Evolutionary conservation across 2,329 filamentous ascomycete genomes (phyloP).

Genomic region (Xylariaceae sp.): DNA sequence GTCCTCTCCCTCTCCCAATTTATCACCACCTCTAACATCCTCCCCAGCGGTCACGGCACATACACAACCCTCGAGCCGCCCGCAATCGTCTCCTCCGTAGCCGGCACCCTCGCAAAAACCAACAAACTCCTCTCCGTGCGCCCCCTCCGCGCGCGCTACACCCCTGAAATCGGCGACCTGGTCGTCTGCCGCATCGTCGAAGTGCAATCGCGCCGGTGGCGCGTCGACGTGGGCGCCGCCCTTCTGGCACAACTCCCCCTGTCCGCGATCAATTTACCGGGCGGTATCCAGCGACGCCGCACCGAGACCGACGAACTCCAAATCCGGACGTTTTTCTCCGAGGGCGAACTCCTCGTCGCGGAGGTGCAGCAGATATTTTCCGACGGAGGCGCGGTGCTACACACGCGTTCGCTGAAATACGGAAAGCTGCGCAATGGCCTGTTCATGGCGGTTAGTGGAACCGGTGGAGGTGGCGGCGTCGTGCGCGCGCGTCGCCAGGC

Average conservation of each 20-base stretch:
- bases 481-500: slow-evolving; percentile 80
- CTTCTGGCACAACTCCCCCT: slow-evolving; percentile 82
- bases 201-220: slow-evolving; percentile 91
- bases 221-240: slow-evolving; percentile 85
- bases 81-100: slow-evolving; percentile 82
- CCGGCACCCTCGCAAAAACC: slow-evolving; percentile 83
- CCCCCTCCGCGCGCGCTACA: slow-evolving; percentile 86
- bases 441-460: slow-evolving; percentile 76
- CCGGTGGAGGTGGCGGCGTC: slow-evolving; percentile 79
- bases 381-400: slow-evolving; percentile 80
- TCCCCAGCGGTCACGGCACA: slow-evolving; percentile 81
- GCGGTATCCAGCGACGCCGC: slow-evolving; percentile 82
- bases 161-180: slow-evolving; percentile 91
- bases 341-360: slow-evolving; percentile 88
- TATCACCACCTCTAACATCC: too few relatives aligned
- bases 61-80: slow-evolving; percentile 60
- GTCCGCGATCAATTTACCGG: slow-evolving; percentile 87
- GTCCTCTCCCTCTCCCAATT: slow-evolving; percentile 20
- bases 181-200: slow-evolving; percentile 91
- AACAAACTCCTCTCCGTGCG: slow-evolving; percentile 95
- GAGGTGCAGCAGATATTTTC: slow-evolving; percentile 87
- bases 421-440: slow-evolving; percentile 92
- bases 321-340: slow-evolving; percentile 93
- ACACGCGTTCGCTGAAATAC: slow-evolving; percentile 87
- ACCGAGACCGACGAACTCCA: slow-evolving; percentile 96